Percentiles rank a stretch among this genome's conserved stretches.
Evolutionary conservation across 495 filamentous ascomycete species (phyloP).

Genomic region (Annulohypoxylon bovei): DNA sequence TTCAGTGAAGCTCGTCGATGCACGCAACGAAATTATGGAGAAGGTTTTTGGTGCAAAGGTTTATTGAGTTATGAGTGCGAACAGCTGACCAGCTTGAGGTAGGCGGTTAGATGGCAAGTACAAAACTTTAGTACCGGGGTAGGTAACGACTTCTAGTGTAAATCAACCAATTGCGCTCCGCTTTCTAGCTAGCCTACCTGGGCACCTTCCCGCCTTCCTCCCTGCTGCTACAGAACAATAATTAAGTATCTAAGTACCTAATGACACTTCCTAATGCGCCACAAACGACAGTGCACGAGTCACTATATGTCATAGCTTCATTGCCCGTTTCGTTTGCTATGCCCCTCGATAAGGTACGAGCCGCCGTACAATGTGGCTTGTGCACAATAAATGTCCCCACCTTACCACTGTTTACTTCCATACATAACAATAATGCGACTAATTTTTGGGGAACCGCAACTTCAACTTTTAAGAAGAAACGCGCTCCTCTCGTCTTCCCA

Average conservation of each 20-base stretch:
- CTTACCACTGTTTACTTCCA: constrained; percentile 40
- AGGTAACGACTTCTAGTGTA: neutral
- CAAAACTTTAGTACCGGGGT: neutral
- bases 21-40: constrained; percentile 33
- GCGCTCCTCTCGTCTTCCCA: constrained; percentile 20
- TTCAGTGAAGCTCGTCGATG: constrained; percentile 21
- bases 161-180: neutral
- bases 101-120: neutral
- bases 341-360: constrained; percentile 17
- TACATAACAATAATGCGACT: constrained; percentile 27
- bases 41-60: constrained; percentile 25
- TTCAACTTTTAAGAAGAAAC: constrained; percentile 41
- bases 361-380: constrained; percentile 16
- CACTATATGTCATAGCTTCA: constrained; percentile 20
- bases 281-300: constrained; percentile 7
- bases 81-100: constrained; percentile 17
- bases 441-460: constrained; percentile 41
- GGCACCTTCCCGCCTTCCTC: neutral
- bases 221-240: neutral
- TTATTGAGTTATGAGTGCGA: neutral
- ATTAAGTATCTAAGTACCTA: neutral
- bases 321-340: constrained; percentile 7
- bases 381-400: constrained; percentile 33
- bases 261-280: constrained; percentile 3
- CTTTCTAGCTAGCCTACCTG: neutral